Evolutionary conservation across 345 rosid species (phyloP), one percentile per base, ranked within the genome.

Genomic region (Citrus sp.): DNA sequence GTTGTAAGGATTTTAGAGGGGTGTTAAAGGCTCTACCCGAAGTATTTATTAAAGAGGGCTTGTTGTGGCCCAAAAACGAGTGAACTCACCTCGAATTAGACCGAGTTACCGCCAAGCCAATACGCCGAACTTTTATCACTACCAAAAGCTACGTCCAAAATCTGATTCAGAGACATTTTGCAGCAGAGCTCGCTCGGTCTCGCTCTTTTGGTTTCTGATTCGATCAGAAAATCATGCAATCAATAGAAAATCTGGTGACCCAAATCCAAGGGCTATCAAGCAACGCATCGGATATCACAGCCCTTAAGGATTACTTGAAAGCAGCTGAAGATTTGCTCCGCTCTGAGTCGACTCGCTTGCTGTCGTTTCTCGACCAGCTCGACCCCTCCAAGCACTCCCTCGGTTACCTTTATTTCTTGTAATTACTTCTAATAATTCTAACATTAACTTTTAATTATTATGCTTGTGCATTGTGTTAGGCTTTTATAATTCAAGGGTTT

Each of bases 381-480:
- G 93, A 91, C 74, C 89, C 94, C 16, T 75, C 86, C 67, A 85
- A 73, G 65, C 93, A 92, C 80, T 89, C 97, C 77, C 93, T 92
- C 27, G 94, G 97, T 75, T 92, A 89, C 86, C 88, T 92, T 59
- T 90, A 83, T 83, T 37, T 92, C 80, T 87, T 92, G 97, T 92
- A 81, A 85, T 64, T 59, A 28, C 18, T 78, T 84, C 21, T 34
- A 28, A 22, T 78, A 80, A 13, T 60, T 75, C 5, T 18, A 22
- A 22, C 83, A 78, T 27, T 67, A 25, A 63, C 18, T 74, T 19
- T 16, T 64, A 22, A 78, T 28, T 72, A n/a, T 2, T 24, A 49
- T 72, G 51, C 7, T 73, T 54, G 24, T 37, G 12, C 64, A 32
- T 38, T 69, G 19, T 58, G 28, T 21, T 30, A 58, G 37, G 27